These are phyloP conservation scores for Evansstolkia leycettana DNA, from an alignment of 495 filamentous ascomycete species.

Conservation along the genomic window DNA sequence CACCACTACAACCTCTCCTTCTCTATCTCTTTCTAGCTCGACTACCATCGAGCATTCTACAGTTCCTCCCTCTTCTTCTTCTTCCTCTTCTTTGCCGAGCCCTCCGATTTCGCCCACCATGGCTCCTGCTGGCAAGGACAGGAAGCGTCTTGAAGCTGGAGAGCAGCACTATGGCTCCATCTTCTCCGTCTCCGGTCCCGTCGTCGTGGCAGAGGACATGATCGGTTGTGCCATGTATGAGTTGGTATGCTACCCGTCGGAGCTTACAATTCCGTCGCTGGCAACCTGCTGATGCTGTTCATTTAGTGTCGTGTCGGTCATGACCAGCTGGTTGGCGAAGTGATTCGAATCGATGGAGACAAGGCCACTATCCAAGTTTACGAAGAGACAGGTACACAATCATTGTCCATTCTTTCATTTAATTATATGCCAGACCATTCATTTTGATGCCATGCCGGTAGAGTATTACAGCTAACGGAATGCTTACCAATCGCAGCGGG, in stretches of 20 bases:
- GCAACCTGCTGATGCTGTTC: neutral
- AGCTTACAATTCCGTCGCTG: slow-evolving; percentile 1
- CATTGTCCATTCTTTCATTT: neutral
- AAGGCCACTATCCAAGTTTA: slow-evolving; percentile 98
- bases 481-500: slow-evolving; percentile 46
- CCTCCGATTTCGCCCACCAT: slow-evolving; percentile 38
- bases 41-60: slow-evolving; percentile 13
- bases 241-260: slow-evolving; percentile 45
- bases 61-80: slow-evolving; percentile 16
- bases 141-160: slow-evolving; percentile 26
- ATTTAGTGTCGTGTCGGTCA: slow-evolving; percentile 75
- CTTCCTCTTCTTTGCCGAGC: slow-evolving; percentile 20
- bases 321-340: slow-evolving; percentile 83
- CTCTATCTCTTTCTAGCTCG: slow-evolving; percentile 14
- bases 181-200: slow-evolving; percentile 55
- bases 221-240: slow-evolving; percentile 99
- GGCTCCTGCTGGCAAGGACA: slow-evolving; percentile 46
- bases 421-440: too few relatives aligned
- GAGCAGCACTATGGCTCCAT: slow-evolving; percentile 45
- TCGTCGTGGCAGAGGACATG: slow-evolving; percentile 97
- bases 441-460: slow-evolving; percentile 1
- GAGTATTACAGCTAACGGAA: neutral
- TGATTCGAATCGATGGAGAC: slow-evolving; percentile 93
- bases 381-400: slow-evolving; percentile 78
- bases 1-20: slow-evolving; percentile 25